Evolutionary conservation across 331 rosid species (phyloP), one percentile per base, ranked within the genome.

Genomic region (Cydonia oblonga): DNA sequence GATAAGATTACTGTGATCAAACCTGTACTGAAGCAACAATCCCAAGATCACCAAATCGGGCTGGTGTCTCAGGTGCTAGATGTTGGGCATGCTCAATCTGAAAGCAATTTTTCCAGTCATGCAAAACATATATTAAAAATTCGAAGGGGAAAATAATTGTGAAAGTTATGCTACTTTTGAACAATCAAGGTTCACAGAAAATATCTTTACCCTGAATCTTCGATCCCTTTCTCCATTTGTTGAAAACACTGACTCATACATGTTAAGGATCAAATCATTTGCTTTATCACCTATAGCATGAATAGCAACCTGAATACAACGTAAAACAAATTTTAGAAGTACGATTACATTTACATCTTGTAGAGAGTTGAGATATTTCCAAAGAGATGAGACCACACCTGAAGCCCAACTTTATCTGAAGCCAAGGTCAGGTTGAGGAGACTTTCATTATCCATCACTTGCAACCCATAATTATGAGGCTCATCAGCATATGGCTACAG

Each of bases 11-110:
- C n/a, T 72, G 35, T 35, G 10, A 40, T 22, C 68, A 66, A 56
- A 91, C 93, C 97, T 87, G 97, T 53, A 86, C 71, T 15, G 97
- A 91, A 75, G 97, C 93, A 75, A 86, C 66, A 75, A 84, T 76
- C 74, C 89, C 83, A 52, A 82, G 84, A 68, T 75, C 79, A 68
- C 91, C 90, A 74, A 91, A 91, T 46, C 87, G 81, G 66, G 56
- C 35, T 5, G 91, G 82, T 64, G 88, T 66, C 68, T 81, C 86
- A 64, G 82, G 80, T 33, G 88, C 89, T 73, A 89, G 85, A 70
- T 91, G 97, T 75, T 91, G 97, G 20, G 90, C 90, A 69, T 91
- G 97, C 82, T 91, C 97, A 80, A 91, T 85, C 96, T 91, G 89
- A 68, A 81, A 84, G 53, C 67, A 78, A 58, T 66, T 60, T 66